These are phyloP conservation scores for Lactarius indigo DNA, from an alignment of 768 basidiomycete genomes.

Conservation along the genomic window DNA sequence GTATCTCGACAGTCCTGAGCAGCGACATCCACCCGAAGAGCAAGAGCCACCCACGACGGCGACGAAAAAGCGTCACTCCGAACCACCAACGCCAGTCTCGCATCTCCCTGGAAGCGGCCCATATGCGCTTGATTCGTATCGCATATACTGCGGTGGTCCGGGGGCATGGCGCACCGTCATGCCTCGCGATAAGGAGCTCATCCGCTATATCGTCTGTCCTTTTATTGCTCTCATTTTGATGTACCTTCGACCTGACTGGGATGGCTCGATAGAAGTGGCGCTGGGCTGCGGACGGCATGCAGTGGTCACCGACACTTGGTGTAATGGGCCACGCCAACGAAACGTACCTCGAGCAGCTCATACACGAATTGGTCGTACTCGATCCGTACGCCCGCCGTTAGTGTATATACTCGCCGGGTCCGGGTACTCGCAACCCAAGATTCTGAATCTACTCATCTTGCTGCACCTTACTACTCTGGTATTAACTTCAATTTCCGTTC, in stretches of 20 bases:
- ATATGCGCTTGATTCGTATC: constrained; percentile 74
- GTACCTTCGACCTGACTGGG: not conserved
- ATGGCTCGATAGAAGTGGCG: constrained; percentile 56
- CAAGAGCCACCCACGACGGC: constrained; percentile 18
- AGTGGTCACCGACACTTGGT: constrained; percentile 49
- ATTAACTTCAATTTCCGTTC: not conserved
- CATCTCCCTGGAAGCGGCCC: constrained; percentile 62
- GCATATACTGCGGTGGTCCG: constrained; percentile 53
- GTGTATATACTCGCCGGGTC: not conserved
- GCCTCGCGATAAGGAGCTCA: constrained; percentile 67
- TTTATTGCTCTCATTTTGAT: not conserved
- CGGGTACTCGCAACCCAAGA: not conserved
- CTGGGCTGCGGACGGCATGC: constrained; percentile 57
- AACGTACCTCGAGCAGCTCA: constrained; percentile 21
- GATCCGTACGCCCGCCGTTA: constrained; percentile 13
- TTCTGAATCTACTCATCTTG: not conserved
- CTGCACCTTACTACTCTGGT: not conserved
- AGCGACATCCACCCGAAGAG: constrained; percentile 30
- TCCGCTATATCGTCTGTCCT: constrained; percentile 56
- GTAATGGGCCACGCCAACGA: constrained; percentile 32
- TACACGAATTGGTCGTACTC: constrained; percentile 18
- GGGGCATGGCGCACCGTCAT: constrained; percentile 61
- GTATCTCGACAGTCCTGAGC: constrained; percentile 44
- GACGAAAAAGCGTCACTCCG: not conserved
- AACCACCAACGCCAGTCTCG: constrained; percentile 41